A percentile compares a stretch with the other conserved stretches of the same genome.
phyloP scores from a whole-genome alignment of 345 rosid genomes.

The Heritiera littoralis region DNA sequence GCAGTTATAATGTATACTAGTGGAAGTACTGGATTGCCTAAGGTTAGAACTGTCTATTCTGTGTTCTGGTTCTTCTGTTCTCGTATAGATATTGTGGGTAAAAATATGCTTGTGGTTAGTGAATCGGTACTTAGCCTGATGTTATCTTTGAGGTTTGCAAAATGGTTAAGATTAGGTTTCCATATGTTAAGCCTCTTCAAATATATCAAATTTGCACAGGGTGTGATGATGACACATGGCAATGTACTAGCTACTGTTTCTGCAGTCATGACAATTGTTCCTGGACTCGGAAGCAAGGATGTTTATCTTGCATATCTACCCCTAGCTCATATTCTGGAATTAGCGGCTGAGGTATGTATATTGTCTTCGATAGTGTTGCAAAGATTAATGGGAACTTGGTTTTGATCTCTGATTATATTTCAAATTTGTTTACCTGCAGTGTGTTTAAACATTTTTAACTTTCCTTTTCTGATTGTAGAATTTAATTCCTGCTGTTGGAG shows the following conservation, averaged over 20 bases:
- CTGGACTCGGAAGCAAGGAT: conserved; percentile 77
- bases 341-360: conserved; percentile 81
- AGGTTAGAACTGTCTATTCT: conserved; percentile 54
- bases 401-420: not conserved
- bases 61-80: conserved; percentile 8
- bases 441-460: conserved; percentile 21
- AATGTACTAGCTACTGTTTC: conserved; percentile 94
- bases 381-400: conserved; percentile 3
- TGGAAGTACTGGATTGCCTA: conserved; percentile 98
- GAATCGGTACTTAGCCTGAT: not conserved
- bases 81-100: not conserved
- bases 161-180: conserved; percentile 3
- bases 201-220: not conserved
- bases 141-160: not conserved
- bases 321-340: conserved; percentile 93
- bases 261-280: conserved; percentile 91
- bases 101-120: not conserved
- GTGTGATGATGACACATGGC: conserved; percentile 95
- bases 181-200: not conserved
- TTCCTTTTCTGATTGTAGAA: conserved; percentile 47
- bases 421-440: not conserved
- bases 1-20: conserved; percentile 99
- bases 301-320: conserved; percentile 90
- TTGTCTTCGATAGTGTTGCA: conserved; percentile 8
- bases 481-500: conserved; percentile 79